Percentiles rank a stretch among this genome's conserved stretches.
These are phyloP conservation scores for Fusarium pseudograminearum DNA, from an alignment of 2,329 filamentous ascomycete species.

Conservation along the genomic window DNA sequence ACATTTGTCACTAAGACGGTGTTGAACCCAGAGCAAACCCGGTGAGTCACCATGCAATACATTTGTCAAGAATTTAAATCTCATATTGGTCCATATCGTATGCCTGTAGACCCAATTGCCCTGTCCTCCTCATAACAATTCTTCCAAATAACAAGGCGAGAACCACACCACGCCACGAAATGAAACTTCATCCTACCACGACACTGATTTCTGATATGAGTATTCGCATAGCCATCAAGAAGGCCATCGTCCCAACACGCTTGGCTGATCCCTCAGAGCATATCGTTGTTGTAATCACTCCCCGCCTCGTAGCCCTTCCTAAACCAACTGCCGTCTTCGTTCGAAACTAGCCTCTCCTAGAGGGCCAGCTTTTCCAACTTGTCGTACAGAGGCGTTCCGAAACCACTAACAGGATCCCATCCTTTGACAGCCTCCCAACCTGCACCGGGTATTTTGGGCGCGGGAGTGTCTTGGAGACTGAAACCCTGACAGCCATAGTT, in stretches of 20 bases:
- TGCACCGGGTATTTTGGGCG: constrained; percentile 47
- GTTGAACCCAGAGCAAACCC: neutral
- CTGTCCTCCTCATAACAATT: neutral
- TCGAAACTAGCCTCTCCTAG: constrained; percentile 12
- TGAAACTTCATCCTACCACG: neutral
- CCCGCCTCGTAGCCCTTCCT: neutral
- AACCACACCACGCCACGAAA: neutral
- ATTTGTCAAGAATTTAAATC: neutral
- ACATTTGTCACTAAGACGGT: neutral
- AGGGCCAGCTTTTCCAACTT: constrained; percentile 44
- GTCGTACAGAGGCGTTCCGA: constrained; percentile 61
- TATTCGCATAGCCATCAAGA: neutral
- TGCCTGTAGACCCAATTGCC: neutral
- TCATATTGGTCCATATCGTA: neutral
- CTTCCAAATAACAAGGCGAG: neutral
- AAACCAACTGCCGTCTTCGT: neutral
- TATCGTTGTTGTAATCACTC: neutral
- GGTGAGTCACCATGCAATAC: neutral
- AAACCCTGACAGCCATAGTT: constrained; percentile 50
- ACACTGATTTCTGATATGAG: neutral
- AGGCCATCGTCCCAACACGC: no score
- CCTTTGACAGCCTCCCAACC: constrained; percentile 49
- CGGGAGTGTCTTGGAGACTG: constrained; percentile 43
- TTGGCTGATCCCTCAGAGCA: neutral
- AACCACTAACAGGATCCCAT: constrained; percentile 57